Conservation (phyloP, 2,329 filamentous ascomycete genomes). For the Aspergillus hortae region DNA sequence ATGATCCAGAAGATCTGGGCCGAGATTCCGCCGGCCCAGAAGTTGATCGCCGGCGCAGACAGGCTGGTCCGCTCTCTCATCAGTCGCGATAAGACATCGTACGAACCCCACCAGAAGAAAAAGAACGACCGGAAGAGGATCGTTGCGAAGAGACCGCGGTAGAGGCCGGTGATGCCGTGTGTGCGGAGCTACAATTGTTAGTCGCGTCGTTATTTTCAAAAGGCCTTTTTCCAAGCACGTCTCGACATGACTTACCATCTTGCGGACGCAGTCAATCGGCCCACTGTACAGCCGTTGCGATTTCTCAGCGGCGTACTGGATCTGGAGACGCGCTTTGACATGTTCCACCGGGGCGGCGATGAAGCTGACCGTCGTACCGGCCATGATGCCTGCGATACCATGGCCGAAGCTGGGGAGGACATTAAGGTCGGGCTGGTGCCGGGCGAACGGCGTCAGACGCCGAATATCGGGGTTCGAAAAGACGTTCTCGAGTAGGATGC, state of each 20-base stretch:
- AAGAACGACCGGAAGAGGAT: conserved; percentile 89
- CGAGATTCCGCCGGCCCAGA: conserved; percentile 92
- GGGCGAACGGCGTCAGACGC: conserved; percentile 34
- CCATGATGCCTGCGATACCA: conserved; percentile 80
- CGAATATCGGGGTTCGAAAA: conserved; percentile 57
- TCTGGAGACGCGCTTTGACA: conserved; percentile 87
- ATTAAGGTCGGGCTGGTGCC: conserved; percentile 31
- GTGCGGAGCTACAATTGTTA: conserved; percentile 34
- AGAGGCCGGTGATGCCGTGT: conserved; percentile 78
- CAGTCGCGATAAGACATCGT: conserved; percentile 74
- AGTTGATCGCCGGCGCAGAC: conserved; percentile 79
- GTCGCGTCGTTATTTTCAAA: neutral
- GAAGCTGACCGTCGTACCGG: conserved; percentile 86
- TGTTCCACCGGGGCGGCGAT: conserved; percentile 93
- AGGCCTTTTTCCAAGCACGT: neutral
- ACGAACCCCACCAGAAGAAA: conserved; percentile 98
- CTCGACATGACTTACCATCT: conserved; percentile 45
- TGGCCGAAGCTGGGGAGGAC: conserved; percentile 75
- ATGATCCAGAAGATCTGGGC: conserved; percentile 95
- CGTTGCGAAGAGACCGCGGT: conserved; percentile 80
- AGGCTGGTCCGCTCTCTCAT: conserved; percentile 66
- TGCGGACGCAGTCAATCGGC: conserved; percentile 76
- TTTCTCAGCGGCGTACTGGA: conserved; percentile 84
- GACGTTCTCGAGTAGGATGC: conserved; percentile 74
- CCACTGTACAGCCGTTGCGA: conserved; percentile 75